Base-by-base conservation (phyloP, 768 basidiomycete genomes). In the Hypholoma sublateritium region DNA sequence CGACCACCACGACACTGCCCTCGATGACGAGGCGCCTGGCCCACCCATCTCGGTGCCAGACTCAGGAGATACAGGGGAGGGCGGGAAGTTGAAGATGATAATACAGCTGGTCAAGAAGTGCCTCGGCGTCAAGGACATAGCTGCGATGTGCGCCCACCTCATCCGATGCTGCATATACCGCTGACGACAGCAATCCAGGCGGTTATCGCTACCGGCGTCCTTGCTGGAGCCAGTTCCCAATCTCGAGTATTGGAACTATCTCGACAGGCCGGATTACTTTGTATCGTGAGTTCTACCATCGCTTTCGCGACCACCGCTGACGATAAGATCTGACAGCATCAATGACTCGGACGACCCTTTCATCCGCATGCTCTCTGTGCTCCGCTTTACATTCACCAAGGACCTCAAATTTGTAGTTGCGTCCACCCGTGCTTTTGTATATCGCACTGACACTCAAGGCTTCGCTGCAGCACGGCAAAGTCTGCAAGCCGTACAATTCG, bases 211-310 rank as follows among this genome's bases (percentile, higher is more conserved):
- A 39, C 95, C 95, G 2, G 95, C 95, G 13, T 95, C 93, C 44
- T 73, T 98, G 47, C 81, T 98, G 42, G 95, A 97, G 69, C 95
- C 95, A 3, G 81, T 95, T 62, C 95, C 95, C 4, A 98, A 98
- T 74, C 81, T 98, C 50, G 95, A 98, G 74, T 98, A 95, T 75
- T 97, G 92, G 92, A 88, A 93, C 62, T 95, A 94, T 64, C 79
- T 93, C 46, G 94, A 96, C 72, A 80, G 93, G 63, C 91, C 95
- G 6, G 95, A 97, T 72, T 75, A 93, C 44, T 94, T 98, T 67
- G 89, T 88, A 65, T 86, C 93, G 95, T 97, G 68, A 69, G 77
- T 88, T 84, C 19, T 16, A 12, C 39, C 35, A 28, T 32, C 28
- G 22, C 12, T 64, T 19, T 55, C 12, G 5, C 16, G 13, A 45